Base-by-base conservation (phyloP, 2,329 filamentous ascomycete genomes). In the Cercospora sojina region DNA sequence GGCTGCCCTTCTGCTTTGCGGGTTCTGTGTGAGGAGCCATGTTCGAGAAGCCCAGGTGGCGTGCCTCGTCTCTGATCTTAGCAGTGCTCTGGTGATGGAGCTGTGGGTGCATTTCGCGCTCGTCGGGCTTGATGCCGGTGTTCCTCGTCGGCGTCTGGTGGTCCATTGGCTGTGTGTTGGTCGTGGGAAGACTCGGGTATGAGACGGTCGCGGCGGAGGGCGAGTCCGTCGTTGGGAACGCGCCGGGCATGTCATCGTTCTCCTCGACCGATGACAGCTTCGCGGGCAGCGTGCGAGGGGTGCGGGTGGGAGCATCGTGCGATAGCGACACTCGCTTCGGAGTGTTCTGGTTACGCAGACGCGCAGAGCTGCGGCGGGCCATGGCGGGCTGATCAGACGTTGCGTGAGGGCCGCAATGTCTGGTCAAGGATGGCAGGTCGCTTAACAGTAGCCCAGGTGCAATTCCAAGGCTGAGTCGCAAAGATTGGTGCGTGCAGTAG, bases 61-160 rank as follows among this genome's bases (percentile, higher is more conserved):
- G 83, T 5, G 90, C 92, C 10, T 93, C 92, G 27, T 95, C 93
- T 1, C 90, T 87, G 53, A 91, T 83, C 62, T 90, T 91, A 68
- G 88, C 90, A 23, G 91, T 93, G 70, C 84, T 89, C 62, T 87
- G 85, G 65, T 95, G 92, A 64, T 88, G 87, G 76, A 91, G 91
- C 81, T 91, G 91, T 8, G 94, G 94, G 77, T 97, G 93, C 93
- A 97, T 97, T 77, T 97, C 93, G 67, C 89, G 87, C 70, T 85
- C 85, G 57, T 90, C 83, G 25, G 92, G 91, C 80, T 91, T 90
- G 71, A 90, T 81, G 5, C 88, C 85, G 3, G 88, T 87, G 13
- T 84, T 85, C 43, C 87, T 86, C 47, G 83, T 84, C 5, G 92
- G 92, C 1, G 91, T 83, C 64, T 63, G 80, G 73, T 61, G 59